phyloP scores from a whole-genome alignment of 495 filamentous ascomycete genomes.

The Trichoderma reesei region DNA sequence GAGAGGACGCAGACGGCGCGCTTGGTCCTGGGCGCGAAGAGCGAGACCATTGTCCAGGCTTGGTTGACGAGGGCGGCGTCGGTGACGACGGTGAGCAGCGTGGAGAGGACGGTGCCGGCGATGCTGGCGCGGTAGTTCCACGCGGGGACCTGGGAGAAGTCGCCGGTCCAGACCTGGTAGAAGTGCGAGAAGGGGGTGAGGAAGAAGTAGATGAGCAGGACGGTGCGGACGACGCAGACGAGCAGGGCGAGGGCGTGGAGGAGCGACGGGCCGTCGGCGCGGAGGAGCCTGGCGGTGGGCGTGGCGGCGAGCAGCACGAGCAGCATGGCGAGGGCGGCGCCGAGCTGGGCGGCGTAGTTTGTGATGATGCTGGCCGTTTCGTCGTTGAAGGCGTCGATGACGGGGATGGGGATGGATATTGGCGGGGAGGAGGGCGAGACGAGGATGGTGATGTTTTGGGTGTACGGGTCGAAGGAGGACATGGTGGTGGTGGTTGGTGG shows the following conservation, averaged over 20 bases:
- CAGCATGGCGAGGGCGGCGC: conserved; percentile 59
- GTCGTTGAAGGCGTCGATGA: conserved; percentile 36
- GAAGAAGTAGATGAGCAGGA: conserved; percentile 51
- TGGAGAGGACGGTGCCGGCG: conserved; percentile 40
- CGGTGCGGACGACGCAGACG: conserved; percentile 49
- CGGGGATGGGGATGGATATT: conserved; percentile 43
- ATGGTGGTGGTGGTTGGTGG: not conserved
- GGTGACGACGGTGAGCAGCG: conserved; percentile 52
- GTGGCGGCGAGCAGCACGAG: conserved; percentile 45
- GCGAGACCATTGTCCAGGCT: conserved; percentile 51
- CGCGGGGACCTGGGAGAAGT: conserved; percentile 41
- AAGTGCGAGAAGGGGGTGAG: conserved; percentile 45
- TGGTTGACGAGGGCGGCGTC: conserved; percentile 65
- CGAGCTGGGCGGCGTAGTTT: conserved; percentile 65
- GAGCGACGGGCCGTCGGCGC: conserved; percentile 16
- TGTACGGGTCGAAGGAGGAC: conserved; percentile 43
- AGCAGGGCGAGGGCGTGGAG: conserved; percentile 23
- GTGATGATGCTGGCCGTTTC: conserved; percentile 41
- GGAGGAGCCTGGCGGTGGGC: conserved; percentile 16
- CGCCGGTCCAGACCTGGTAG: conserved; percentile 49
- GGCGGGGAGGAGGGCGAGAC: conserved; percentile 34
- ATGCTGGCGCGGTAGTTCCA: conserved; percentile 43
- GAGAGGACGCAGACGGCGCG: conserved; percentile 40
- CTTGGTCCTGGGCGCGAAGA: conserved; percentile 29
- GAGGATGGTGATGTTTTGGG: conserved; percentile 48